Evolutionary conservation across 2,329 filamentous ascomycete genomes (phyloP).

Genomic region (Fusarium solani-melongenae): DNA sequence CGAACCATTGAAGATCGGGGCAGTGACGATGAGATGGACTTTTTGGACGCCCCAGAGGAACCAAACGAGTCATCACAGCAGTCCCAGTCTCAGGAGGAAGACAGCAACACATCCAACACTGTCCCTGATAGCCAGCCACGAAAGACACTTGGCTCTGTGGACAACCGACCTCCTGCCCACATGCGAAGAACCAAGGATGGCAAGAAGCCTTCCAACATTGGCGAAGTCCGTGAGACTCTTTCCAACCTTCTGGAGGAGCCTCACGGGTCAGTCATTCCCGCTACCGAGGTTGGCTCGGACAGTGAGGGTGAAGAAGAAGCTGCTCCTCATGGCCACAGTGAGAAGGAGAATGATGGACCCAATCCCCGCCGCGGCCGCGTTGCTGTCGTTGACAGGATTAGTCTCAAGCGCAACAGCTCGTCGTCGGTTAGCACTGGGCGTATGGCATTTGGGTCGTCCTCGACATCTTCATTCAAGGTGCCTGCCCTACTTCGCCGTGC

Average conservation of each 20-base stretch:
- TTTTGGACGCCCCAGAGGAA: slow-evolving; percentile 66
- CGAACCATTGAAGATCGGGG: slow-evolving; percentile 87
- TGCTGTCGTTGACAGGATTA: slow-evolving; percentile 78
- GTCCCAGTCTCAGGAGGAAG: slow-evolving; percentile 47
- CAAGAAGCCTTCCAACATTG: slow-evolving; percentile 78
- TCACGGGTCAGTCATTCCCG: slow-evolving; percentile 60
- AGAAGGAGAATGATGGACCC: slow-evolving; percentile 63
- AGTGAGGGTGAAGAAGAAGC: slow-evolving; percentile 54
- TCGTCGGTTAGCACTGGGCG: slow-evolving; percentile 51
- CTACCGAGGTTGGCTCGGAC: slow-evolving; percentile 51
- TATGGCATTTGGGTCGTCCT: slow-evolving; percentile 67
- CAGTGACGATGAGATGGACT: slow-evolving; percentile 80
- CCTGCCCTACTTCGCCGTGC: slow-evolving; percentile 79
- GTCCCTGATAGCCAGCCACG: slow-evolving; percentile 65
- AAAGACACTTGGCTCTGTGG: slow-evolving; percentile 51
- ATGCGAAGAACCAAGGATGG: slow-evolving; percentile 70
- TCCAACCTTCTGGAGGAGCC: slow-evolving; percentile 85
- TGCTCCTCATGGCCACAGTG: slow-evolving; percentile 42
- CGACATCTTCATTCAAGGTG: slow-evolving; percentile 68
- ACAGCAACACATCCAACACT: slow-evolving; percentile 46
- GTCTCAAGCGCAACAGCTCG: slow-evolving; percentile 69
- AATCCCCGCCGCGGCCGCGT: slow-evolving; percentile 51
- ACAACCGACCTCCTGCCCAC: slow-evolving; percentile 67
- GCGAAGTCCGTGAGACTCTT: slow-evolving; percentile 84
- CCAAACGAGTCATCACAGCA: slow-evolving; percentile 50